A percentile compares a stretch with the other conserved stretches of the same genome.
phyloP scores from a whole-genome alignment of 495 filamentous ascomycete genomes.

The Xylaria castorea region DNA sequence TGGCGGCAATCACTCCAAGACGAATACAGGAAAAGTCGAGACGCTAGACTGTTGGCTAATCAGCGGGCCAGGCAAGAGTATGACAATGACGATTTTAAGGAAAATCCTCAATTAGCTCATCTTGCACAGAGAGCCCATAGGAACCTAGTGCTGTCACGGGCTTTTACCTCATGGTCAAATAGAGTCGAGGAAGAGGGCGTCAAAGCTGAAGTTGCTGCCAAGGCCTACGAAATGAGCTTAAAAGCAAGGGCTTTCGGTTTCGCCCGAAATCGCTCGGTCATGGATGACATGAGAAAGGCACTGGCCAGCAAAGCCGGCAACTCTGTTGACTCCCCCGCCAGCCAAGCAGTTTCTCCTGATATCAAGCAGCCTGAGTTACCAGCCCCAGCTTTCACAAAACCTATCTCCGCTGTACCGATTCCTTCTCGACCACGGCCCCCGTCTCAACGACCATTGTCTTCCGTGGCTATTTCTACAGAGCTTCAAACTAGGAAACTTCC shows the following conservation, averaged over 20 bases:
- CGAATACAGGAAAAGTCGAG: constrained; percentile 33
- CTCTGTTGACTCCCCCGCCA: not conserved
- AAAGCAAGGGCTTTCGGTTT: constrained; percentile 37
- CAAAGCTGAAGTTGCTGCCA: constrained; percentile 40
- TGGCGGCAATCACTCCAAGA: constrained; percentile 35
- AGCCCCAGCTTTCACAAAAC: not conserved
- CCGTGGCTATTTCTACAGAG: not conserved
- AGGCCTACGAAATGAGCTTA: constrained; percentile 38
- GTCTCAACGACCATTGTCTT: constrained; percentile 2
- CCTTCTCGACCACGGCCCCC: constrained; percentile 9
- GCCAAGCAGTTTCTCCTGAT: not conserved
- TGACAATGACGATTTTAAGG: constrained; percentile 24
- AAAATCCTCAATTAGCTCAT: constrained; percentile 44
- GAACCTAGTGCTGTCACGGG: constrained; percentile 71
- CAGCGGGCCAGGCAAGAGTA: constrained; percentile 48
- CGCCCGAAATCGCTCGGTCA: constrained; percentile 17
- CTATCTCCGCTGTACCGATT: not conserved
- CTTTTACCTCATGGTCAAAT: constrained; percentile 77
- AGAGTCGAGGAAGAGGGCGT: constrained; percentile 64
- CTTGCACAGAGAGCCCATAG: constrained; percentile 68
- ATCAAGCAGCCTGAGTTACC: not conserved
- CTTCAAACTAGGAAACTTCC: constrained; percentile 9
- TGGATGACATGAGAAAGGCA: constrained; percentile 13
- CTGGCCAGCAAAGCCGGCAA: constrained; percentile 11
- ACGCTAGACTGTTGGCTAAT: constrained; percentile 67